phyloP scores from a whole-genome alignment of 2,329 filamentous ascomycete genomes.

The Elsinoe ampelina region DNA sequence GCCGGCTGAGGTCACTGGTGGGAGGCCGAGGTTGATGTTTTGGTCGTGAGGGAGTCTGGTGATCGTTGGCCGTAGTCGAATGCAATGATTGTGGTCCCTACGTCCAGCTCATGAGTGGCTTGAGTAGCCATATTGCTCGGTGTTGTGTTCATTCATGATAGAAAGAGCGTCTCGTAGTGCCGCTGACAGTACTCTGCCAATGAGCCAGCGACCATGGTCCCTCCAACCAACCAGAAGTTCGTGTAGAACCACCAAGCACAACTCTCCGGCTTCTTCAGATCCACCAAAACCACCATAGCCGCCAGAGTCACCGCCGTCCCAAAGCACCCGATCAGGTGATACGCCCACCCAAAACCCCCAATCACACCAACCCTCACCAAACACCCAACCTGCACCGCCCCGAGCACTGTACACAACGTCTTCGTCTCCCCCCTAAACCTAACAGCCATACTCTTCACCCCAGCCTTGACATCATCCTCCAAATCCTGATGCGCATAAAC shows the following conservation, averaged over 20 bases:
- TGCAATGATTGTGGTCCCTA: not conserved
- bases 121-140: no score
- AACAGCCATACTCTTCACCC: conserved; percentile 29
- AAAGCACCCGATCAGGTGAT: not conserved
- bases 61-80: not conserved
- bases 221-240: conserved; percentile 12
- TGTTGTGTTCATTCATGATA: not conserved
- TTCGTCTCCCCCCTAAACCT: conserved; percentile 16
- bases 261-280: not conserved
- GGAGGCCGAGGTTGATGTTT: not conserved
- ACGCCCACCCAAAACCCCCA: not conserved
- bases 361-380: not conserved
- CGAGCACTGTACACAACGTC: not conserved
- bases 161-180: not conserved
- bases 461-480: conserved; percentile 29
- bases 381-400: not conserved
- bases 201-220: not conserved
- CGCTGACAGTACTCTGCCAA: not conserved
- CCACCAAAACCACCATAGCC: not conserved
- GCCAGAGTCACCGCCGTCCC: not conserved
- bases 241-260: conserved; percentile 12
- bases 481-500: conserved; percentile 32
- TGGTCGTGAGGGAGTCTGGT: not conserved
- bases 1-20: not conserved
- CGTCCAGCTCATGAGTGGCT: not conserved